phyloP scores from a whole-genome alignment of 1,284 basidiomycete species.

The Rhodotorula sp. region DNA sequence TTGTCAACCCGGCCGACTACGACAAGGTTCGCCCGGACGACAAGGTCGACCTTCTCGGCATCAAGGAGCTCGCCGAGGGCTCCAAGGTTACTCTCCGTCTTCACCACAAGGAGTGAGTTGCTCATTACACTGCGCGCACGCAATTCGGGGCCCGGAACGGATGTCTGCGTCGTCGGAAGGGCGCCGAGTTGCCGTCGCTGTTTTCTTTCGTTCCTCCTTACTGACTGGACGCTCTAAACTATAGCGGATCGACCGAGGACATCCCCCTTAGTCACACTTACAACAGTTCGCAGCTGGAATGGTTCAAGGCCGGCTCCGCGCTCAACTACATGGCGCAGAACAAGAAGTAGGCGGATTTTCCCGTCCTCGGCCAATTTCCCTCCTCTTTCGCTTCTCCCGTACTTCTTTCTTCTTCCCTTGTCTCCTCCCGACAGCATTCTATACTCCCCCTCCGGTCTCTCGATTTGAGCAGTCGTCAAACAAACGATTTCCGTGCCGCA shows the following conservation, averaged over 20 bases:
- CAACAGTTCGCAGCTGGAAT: conserved; percentile 43
- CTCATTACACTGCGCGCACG: neutral
- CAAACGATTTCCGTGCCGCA: neutral
- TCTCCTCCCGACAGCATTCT: neutral
- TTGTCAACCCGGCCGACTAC: conserved; percentile 84
- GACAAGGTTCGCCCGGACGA: conserved; percentile 72
- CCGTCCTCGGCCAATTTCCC: neutral
- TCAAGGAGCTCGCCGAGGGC: conserved; percentile 79
- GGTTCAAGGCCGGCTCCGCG: conserved; percentile 36
- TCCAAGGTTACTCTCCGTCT: conserved; percentile 77
- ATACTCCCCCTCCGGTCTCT: neutral
- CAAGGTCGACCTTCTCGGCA: conserved; percentile 75
- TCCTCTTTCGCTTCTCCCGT: neutral
- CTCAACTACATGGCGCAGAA: conserved; percentile 1
- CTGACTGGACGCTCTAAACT: neutral
- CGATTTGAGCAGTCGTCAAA: conserved; percentile 1
- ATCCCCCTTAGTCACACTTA: conserved; percentile 43
- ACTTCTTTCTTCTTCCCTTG: neutral
- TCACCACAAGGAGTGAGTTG: conserved; percentile 72
- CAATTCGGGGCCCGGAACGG: no score
- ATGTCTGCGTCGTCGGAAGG: no score
- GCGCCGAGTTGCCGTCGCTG: neutral
- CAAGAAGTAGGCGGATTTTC: neutral
- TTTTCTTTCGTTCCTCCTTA: neutral
- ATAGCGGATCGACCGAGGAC: conserved; percentile 36